Base-by-base conservation (phyloP, 1,284 basidiomycete genomes). In the Marasmius tenuissimus region DNA sequence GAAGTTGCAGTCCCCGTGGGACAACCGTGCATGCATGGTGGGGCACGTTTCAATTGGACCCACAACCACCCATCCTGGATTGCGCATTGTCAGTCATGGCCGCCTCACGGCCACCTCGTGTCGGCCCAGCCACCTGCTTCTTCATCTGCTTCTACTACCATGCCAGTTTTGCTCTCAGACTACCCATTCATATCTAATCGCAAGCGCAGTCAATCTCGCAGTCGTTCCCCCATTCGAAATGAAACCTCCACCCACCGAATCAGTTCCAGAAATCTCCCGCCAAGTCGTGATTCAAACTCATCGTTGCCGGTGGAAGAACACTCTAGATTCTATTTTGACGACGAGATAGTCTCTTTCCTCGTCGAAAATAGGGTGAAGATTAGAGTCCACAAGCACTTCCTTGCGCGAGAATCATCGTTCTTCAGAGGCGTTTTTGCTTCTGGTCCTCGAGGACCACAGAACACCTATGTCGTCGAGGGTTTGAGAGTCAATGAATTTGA, bases 361-460 rank as follows among this genome's bases (percentile, higher is more conserved):
- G 50, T 51, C 50, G 56, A 62, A 54, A 57, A 56, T 27, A 40
- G 42, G 35, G 37, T 62, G 34, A 51, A 51, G 16, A 58, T 55
- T 45, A 58, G 57, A 40, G 47, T 62, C 11, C 61, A 58, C 48
- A 56, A 56, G 34, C 53, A 62, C 40, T 62, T 62, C 47, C 51
- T 62, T 10, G 61, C 57, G 35, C 38, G 61, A 16, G 61, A 62
- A 27, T 62, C 61, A 18, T 3, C 45, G 11, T 58, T 62, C 51
- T 51, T 62, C 49, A 49, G 52, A 34, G 57, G 57, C 7, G 40
- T 58, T 4, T 51, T 62, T 18, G 57, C 61, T 20, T 39, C 38
- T 12, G 38, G 27, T 56, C n/a, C n/a, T 38, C n/a, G 54, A 51
- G 48, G 51, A 27, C 33, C 61, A 49, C 6, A 51, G 38, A 50